These are phyloP conservation scores for Leptomonas pyrrhocoris DNA, from an alignment of 208 protist species.

Conservation along the genomic window DNA sequence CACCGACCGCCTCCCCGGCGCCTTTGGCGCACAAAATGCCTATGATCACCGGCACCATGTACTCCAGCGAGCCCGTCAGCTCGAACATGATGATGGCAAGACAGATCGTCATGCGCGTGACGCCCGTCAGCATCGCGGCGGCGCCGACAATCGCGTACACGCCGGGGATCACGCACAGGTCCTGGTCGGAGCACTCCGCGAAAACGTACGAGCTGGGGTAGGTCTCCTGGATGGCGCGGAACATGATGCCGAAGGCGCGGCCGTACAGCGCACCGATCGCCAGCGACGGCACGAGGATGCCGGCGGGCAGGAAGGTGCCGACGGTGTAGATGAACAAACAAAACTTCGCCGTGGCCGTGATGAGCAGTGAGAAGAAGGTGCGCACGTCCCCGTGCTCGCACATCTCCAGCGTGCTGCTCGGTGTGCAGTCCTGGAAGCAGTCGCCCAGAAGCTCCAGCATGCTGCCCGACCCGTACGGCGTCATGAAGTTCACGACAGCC, in stretches of 20 bases:
- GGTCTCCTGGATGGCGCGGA: constrained; percentile 62
- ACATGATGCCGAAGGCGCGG: constrained; percentile 68
- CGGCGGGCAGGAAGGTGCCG: constrained; percentile 78
- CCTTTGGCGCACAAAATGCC: constrained; percentile 73
- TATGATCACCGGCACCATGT: constrained; percentile 81
- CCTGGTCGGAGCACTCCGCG: constrained; percentile 63
- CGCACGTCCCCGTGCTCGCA: constrained; percentile 49
- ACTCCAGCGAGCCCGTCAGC: constrained; percentile 85
- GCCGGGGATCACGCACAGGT: constrained; percentile 84
- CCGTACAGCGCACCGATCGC: constrained; percentile 89
- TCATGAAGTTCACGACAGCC: constrained; percentile 68
- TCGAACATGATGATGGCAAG: constrained; percentile 96
- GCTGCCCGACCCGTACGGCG: constrained; percentile 59
- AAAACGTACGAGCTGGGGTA: constrained; percentile 63
- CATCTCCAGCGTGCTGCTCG: constrained; percentile 48
- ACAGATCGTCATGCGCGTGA: constrained; percentile 93
- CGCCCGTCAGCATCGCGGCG: constrained; percentile 90
- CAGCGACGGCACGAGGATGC: constrained; percentile 93
- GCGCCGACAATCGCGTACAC: constrained; percentile 94
- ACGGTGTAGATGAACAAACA: constrained; percentile 66
- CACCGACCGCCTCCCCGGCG: constrained; percentile 71
- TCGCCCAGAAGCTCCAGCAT: constrained; percentile 72
- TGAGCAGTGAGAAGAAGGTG: constrained; percentile 61
- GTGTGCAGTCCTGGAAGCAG: constrained; percentile 80
- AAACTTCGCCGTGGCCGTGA: constrained; percentile 58